Evolutionary conservation across 1,139 yeast species (phyloP), one percentile per base, ranked within the genome.

Genomic region (Yamadazyma songkhlaensis): DNA sequence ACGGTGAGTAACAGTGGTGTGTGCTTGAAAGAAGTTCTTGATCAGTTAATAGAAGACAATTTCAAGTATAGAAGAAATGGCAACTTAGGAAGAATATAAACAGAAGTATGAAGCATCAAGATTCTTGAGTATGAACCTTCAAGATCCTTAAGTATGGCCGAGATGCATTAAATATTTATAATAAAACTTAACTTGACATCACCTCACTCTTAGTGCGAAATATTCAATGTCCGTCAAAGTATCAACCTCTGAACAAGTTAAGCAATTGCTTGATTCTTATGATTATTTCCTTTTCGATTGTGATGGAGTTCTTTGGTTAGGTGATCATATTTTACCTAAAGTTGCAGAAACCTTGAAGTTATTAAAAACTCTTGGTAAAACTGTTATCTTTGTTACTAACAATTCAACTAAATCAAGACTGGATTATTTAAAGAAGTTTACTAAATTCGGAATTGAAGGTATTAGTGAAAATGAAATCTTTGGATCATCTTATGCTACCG

Each of bases 401-500:
- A 92, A 92, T 63, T 87, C 96, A 12, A 87, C 97, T 25, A 92
- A 92, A 60, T 84, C 96, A 2, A 72, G 98, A 45, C 61, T 66
- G 35, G 84, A 83, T 35, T 92, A 94, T 59, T 72, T 85, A 33
- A 64, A 70, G 46, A 94, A 92, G 62, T 88, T 92, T 55, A 73
- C 68, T 11, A 77, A 79, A 41, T 75, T 87, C 43, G 97, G 97
- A 1, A 74, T 90, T 39, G 51, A 58, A 4, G 73, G 68, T 2
- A 81, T 85, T 23, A 64, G 69, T 12, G 79, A 80, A 53, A 79
- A 78, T 32, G 96, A 90, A 55, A 79, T 92, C 10, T 90, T 92
- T 57, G 95, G 97, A 4, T 85, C 95, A 1, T 83, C 96, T 1
- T 92, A 84, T 60, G 95, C 97, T 5, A 75, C 95, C 25, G 96